A percentile compares a stretch with the other conserved stretches of the same genome.
phyloP scores from a whole-genome alignment of 768 basidiomycete species.

The Tephrocybe sp. region DNA sequence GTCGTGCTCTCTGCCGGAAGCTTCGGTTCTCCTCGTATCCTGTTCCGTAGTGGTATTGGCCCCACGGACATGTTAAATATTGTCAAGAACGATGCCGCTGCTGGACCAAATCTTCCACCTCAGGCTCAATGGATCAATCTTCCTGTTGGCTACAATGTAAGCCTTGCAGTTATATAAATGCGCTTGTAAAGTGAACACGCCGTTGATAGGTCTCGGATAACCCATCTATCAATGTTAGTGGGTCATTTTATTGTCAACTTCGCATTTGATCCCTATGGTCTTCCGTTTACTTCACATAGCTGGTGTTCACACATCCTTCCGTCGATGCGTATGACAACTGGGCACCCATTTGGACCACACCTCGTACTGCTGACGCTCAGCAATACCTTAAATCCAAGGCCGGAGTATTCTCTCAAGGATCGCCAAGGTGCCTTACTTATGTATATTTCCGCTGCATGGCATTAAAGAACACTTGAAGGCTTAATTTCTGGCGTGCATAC shows the following conservation, averaged over 20 bases:
- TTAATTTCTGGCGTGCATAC: constrained; percentile 64
- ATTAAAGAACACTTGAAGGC: constrained; percentile 30
- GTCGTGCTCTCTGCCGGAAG: constrained; percentile 59
- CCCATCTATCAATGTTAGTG: constrained; percentile 57
- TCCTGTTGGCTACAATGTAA: constrained; percentile 53
- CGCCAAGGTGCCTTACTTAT: no score
- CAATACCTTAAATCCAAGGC: constrained; percentile 51
- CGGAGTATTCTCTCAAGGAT: constrained; percentile 55
- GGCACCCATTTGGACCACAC: constrained; percentile 53
- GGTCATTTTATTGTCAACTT: no score
- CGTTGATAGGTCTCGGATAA: constrained; percentile 51
- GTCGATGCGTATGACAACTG: constrained; percentile 66
- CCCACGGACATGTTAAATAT: constrained; percentile 54
- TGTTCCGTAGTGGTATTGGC: constrained; percentile 63
- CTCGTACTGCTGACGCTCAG: constrained; percentile 53
- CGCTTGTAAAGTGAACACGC: neutral
- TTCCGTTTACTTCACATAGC: no score
- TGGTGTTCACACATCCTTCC: constrained; percentile 64
- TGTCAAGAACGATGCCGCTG: constrained; percentile 43
- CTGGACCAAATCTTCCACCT: constrained; percentile 46
- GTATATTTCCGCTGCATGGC: neutral
- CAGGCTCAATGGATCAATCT: constrained; percentile 52
- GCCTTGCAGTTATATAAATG: constrained; percentile 1
- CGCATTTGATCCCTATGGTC: no score
- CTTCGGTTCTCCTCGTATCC: constrained; percentile 53